Evolutionary conservation across 2,329 filamentous ascomycete species (phyloP), one percentile per base, ranked within the genome.

Genomic region (Hypomyces rosellus): DNA sequence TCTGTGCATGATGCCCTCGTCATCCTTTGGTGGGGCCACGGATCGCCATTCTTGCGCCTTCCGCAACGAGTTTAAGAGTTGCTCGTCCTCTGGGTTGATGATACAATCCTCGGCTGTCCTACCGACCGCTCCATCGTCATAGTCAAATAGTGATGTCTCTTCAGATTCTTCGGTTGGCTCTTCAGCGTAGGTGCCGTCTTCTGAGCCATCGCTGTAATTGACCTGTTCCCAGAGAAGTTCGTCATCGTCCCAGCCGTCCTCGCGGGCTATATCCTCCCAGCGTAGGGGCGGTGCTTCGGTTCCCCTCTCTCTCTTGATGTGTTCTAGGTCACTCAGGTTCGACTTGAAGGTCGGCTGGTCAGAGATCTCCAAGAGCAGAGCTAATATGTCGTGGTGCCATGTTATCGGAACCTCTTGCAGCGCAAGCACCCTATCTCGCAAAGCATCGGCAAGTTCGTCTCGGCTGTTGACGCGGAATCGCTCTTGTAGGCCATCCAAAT

Each of bases 381-480:
- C 84, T 13, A 97, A 71, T 13, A 88, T 75, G 59, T 97, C 93
- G 0, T 91, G 90, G 5, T 82, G 81, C 78, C 82, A 92, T 67
- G 82, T 83, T 40, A 76, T 62, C 9, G 76, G 34, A 69, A 72
- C 46, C 53, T 69, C 62, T 11, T 76, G 70, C 16, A 96, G 68
- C 53, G 83, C 78, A 37, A 77, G 69, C 13, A 89, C 66, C 34
- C 86, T 54, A 46, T 71, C 63, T 6, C 75, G 71, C 38, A 96
- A 69, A 52, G 85, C 82, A 50, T 91, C 84, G 12, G 89, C 89
- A 22, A 96, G 72, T 37, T 81, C 82, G 59, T 96, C 91, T 54
- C 88, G 82, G 61, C 87, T 85, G 44, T 89, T 77, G 48, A 97
- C 77, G 33, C 83, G 80, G 59, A 96, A 93, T 59, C 92, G 90